These are phyloP conservation scores for Cydonia oblonga DNA, from an alignment of 331 rosid genomes.

Conservation along the genomic window DNA sequence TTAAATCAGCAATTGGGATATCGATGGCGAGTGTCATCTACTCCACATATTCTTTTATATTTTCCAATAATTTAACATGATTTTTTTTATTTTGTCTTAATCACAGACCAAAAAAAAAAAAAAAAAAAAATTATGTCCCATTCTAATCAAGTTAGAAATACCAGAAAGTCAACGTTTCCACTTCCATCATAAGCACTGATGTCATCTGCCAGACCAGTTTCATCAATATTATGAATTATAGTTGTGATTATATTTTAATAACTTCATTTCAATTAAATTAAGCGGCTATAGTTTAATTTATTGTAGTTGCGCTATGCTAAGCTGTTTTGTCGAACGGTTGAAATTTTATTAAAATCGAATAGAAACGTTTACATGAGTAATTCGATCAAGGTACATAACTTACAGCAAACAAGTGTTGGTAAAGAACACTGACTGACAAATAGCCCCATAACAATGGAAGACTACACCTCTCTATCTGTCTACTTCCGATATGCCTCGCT, in stretches of 20 bases:
- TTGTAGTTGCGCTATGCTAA: not conserved
- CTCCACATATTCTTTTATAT: too few relatives aligned
- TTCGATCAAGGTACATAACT: not conserved
- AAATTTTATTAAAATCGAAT: too few relatives aligned
- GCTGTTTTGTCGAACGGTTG: not conserved
- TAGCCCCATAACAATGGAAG: not conserved
- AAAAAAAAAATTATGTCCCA: not conserved
- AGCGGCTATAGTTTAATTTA: not conserved
- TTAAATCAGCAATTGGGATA: constrained; percentile 2
- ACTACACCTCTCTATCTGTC: not conserved
- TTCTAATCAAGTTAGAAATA: not conserved
- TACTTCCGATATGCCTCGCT: not conserved
- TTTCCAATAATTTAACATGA: too few relatives aligned
- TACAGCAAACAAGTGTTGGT: not conserved
- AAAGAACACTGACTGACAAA: not conserved
- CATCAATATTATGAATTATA: not conserved
- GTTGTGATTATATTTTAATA: not conserved
- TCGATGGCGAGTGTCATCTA: constrained; percentile 1
- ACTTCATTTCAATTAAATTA: not conserved
- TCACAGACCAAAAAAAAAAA: not conserved
- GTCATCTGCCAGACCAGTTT: not conserved
- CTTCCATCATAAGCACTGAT: not conserved
- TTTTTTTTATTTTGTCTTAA: not conserved
- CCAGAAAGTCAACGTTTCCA: too few relatives aligned
- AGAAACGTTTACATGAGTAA: not conserved